Evolutionary conservation across 441 rosid genomes (phyloP), one percentile per base, ranked within the genome.

Genomic region (Francoa sonchifolia): DNA sequence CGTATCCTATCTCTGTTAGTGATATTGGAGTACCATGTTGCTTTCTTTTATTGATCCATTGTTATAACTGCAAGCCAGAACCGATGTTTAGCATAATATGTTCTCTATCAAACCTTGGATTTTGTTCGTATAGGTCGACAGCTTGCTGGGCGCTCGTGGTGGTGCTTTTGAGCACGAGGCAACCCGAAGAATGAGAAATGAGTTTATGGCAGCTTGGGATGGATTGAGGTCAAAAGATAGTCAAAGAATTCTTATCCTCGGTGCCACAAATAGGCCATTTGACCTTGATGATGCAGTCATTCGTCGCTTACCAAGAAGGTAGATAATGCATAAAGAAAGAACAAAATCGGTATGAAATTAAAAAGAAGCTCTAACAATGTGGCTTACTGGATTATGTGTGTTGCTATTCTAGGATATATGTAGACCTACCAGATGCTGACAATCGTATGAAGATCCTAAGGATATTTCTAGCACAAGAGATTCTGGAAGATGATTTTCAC

Each of bases 131-230:
- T 50, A 89, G 96, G 79, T 89, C 30, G 98, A 89, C 58, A 85
- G 96, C 64, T 71, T 89, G 70, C 77, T 89, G 20, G 94, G 98
- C 65, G 94, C 93, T 54, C 96, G 96, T 51, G 98, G 98, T 19
- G 89, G 96, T 66, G 69, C 89, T 51, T 77, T 55, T 19, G 98
- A 89, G 63, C 96, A 89, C 2, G 98, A 89, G 61, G 96, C 94
- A 22, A 89, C 98, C 21, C 70, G 98, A 71, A 77, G 98, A 72
- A 89, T 85, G 96, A 76, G 89, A 65, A 89, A 89, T 50, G 98
- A 89, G 62, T 89, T 89, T 65, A 85, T 89, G 96, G 86, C 98
- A 33, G 94, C 96, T 34, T 89, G 98, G 96, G 98, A 89, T 52
- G 96, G 94, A 48, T 69, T 89, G 58, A 79, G 93, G 59, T 72